A percentile compares a stretch with the other conserved stretches of the same genome.
Conservation (phyloP, 2,329 filamentous ascomycete genomes). For the Sporothrix schenckii region DNA sequence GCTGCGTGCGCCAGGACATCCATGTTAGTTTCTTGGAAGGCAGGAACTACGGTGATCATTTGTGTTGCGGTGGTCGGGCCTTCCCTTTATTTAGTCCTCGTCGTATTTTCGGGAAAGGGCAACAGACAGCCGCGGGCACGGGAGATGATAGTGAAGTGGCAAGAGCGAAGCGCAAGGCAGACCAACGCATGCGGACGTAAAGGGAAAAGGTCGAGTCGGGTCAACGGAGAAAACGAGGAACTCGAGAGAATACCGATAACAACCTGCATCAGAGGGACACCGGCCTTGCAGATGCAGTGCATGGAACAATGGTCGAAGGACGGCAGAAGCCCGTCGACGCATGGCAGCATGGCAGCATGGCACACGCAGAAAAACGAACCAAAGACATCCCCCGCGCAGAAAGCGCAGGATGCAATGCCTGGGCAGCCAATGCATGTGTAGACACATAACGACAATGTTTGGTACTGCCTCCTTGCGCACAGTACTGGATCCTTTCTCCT, state of each 20-base stretch:
- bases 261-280: not conserved
- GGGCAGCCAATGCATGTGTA: constrained; percentile 19
- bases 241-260: not conserved
- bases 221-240: not conserved
- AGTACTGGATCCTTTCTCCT: not conserved
- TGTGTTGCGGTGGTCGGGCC: not conserved
- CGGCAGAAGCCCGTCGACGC: constrained; percentile 2
- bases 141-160: constrained; percentile 5
- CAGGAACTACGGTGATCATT: constrained; percentile 1
- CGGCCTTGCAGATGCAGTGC: not conserved
- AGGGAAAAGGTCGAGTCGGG: constrained; percentile 1
- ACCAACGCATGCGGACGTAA: constrained; percentile 11
- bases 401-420: constrained; percentile 7
- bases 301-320: not conserved
- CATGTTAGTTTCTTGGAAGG: not conserved
- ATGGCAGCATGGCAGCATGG: constrained; percentile 1
- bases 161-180: constrained; percentile 15
- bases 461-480: not conserved
- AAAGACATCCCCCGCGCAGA: no score
- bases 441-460: not conserved
- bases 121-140: not conserved
- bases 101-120: constrained; percentile 15
- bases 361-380: not conserved
- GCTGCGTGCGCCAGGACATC: not conserved
- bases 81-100: not conserved